Base-by-base conservation (phyloP, 2,329 filamentous ascomycete species). In the Lasiodiplodia hormozganensis region DNA sequence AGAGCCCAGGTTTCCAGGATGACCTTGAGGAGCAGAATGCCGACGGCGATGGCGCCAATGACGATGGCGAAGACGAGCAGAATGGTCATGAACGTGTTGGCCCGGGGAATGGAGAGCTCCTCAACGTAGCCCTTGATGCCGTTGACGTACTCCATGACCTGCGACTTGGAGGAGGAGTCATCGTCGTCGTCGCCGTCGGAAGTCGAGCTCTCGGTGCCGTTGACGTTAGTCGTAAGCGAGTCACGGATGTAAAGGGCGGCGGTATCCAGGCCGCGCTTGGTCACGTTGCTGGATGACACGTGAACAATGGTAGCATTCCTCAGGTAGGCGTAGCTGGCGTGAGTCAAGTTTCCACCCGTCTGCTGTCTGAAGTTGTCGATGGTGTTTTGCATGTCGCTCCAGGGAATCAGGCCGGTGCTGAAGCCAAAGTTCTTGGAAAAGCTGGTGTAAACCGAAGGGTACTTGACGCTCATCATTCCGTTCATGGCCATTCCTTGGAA, bases 21-120 rank as follows among this genome's bases (percentile, higher is more conserved):
- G 69, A 97, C 89, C 84, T 98, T 99, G 81, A 96, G 87, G 5
- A 98, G 86, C 34, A 98, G 85, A 72, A 98, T 94, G 31, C 92
- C 89, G 28, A 97, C 92, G 53, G 92, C 90, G 72, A 97, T 95
- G 40, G 88, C 87, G 4, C 89, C 94, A 71, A 98, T 88, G 65
- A 96, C 85, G 72, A 97, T 96, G 70, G 93, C 92, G 70, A 97
- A 95, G 69, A 97, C 84, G 64, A 98, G 84, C 1, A 98, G 86
- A 4, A 97, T 90, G 0, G 93, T 97, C 94, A 99, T 97, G 83
- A 98, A 98, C 1, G 93, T 94, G 82, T 97, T 97, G 60, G 92
- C 89, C 73, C 92, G 88, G 21, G 96, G 96, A 65, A 98, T 94
- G 53, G 88, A 89, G 68, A 97, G 87, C 77, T 94, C 86, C 77